These are phyloP conservation scores for Discostella stelligera DNA, from an alignment of 352 stramenopile species.

Conservation along the genomic window DNA sequence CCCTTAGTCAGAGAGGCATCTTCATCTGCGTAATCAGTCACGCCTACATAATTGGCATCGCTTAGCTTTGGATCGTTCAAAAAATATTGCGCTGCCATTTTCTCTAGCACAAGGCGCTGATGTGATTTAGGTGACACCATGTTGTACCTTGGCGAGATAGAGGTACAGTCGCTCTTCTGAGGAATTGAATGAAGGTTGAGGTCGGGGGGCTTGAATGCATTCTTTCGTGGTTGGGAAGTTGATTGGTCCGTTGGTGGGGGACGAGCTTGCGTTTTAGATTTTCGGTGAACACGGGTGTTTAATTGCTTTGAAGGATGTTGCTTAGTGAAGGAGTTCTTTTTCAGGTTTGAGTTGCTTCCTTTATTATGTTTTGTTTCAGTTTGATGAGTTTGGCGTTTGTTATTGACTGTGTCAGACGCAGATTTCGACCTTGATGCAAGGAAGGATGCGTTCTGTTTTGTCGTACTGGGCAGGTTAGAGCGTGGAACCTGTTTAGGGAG, in stretches of 20 bases:
- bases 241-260: not conserved
- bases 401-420: not conserved
- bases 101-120: conserved; percentile 29
- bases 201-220: not conserved
- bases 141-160: conserved; percentile 3
- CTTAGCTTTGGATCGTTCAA: conserved; percentile 8
- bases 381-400: not conserved
- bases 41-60: conserved; percentile 1
- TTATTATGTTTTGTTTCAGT: not conserved
- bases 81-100: conserved; percentile 37
- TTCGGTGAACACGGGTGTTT: not conserved
- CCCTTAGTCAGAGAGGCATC: no score
- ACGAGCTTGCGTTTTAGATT: not conserved
- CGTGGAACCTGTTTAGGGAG: no score
- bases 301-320: not conserved
- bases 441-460: no score
- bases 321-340: not conserved
- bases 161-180: not conserved
- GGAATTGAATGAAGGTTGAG: not conserved
- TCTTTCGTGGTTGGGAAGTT: not conserved
- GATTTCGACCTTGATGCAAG: not conserved
- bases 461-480: no score
- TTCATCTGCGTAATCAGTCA: conserved; percentile 3
- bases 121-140: conserved; percentile 35
- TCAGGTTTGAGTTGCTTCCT: not conserved